These are phyloP conservation scores for peach (Prunus persica) DNA, from an alignment of 306 rosid genomes.

Conservation along the genomic window Prunus_persica_NCBIv2 NC_034011.1:2733001-2733500, in stretches of 20 bases:
- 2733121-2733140: too few species aligned
- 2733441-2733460: slow-evolving; percentile 40
- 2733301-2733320: slow-evolving; percentile 64
- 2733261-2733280: background rate
- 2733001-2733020: too few species aligned
- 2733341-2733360: slow-evolving; percentile 52
- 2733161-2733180: background rate
- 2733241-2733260: background rate
- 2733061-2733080: too few species aligned
- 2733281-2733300: slow-evolving; percentile 27
- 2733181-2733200: slow-evolving; percentile 4
- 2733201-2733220: slow-evolving; percentile 20
- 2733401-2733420: slow-evolving; percentile 10
- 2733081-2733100: background rate
- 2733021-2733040: too few species aligned
- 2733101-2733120: too few species aligned
- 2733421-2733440: slow-evolving; percentile 1
- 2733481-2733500: slow-evolving; percentile 32
- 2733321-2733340: slow-evolving; percentile 63
- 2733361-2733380: slow-evolving; percentile 67
- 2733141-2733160: background rate
- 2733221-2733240: background rate
- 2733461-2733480: background rate
- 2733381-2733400: slow-evolving; percentile 61
- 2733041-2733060: too few species aligned